Base-by-base conservation (phyloP, 2,329 filamentous ascomycete genomes). In the Aschersonia sp. region DNA sequence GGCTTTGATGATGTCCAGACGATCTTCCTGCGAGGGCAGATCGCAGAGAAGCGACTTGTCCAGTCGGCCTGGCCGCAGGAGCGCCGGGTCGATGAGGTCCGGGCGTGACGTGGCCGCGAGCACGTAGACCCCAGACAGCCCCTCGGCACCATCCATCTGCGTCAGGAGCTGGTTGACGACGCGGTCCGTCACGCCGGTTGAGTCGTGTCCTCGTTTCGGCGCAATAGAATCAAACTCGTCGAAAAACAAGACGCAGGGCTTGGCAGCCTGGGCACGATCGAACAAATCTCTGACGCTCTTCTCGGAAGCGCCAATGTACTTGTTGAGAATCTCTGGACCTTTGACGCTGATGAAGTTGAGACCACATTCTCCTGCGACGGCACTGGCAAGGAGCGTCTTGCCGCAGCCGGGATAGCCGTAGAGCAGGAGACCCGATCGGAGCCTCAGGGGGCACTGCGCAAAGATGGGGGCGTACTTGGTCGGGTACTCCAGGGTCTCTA, bases 281-380 rank as follows among this genome's bases (percentile, higher is more conserved):
- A 98, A 98, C 1, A 98, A 72, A 62, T 98, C 92, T 42, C 94
- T 81, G 6, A 98, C 89, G 51, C 82, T 88, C 72, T 98, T 98
- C 60, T 98, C 92, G 31, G 86, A 94, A 1, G 92, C 92, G 59
- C 92, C 92, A 50, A 98, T 98, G 63, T 98, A 98, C 67, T 98
- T 98, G 72, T 98, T 98, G 47, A 98, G 69, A 50, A 98, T 97
- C 64, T 98, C 94, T 0, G 92, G 92, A 0, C 92, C 92, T 68
- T 98, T 98, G 59, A 98, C 92, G 41, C 83, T 89, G 64, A 98
- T 98, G 66, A 98, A 98, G 65, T 98, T 98, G 51, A 98, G 79
- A 0, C 90, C 90, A 59, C 90, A 97, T 68, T 98, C 92, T 48
- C 90, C 90, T 10, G 94, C 92, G n/a, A 98, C 90, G 0, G 92